Evolutionary conservation across 257 asterid species (phyloP).

Genomic region (Agastache rugosa): DNA sequence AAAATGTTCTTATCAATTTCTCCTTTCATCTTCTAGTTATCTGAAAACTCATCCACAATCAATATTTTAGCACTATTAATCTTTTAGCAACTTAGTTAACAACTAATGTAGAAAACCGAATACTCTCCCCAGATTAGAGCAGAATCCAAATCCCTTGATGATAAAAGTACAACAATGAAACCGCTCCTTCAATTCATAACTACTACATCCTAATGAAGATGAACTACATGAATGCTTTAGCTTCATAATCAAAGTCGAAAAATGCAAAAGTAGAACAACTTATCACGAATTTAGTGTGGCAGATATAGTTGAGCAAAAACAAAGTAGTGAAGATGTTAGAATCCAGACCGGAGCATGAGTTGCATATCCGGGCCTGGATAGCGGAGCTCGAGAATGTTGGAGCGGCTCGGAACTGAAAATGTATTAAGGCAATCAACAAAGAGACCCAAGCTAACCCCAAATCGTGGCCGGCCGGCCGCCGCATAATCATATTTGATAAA

Average conservation of each 20-base stretch:
- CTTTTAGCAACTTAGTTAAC: slow-evolving; percentile 3
- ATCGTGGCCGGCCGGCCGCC: slow-evolving; percentile 89
- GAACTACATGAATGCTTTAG: not conserved
- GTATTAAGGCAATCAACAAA: slow-evolving; percentile 85
- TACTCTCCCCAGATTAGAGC: slow-evolving; percentile 1
- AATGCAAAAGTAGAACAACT: not conserved
- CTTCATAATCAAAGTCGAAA: slow-evolving; percentile 9
- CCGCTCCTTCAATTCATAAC: slow-evolving; percentile 6
- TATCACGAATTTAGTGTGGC: not conserved
- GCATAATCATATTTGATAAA: slow-evolving; percentile 73
- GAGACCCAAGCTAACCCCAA: slow-evolving; percentile 90
- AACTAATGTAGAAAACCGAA: slow-evolving; percentile 16
- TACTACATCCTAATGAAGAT: slow-evolving; percentile 13
- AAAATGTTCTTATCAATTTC: not conserved
- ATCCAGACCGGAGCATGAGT: slow-evolving; percentile 73
- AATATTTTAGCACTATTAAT: not conserved
- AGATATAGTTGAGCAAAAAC: not conserved
- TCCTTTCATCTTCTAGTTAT: slow-evolving; percentile 15
- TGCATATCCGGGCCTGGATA: slow-evolving; percentile 99
- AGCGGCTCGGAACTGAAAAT: slow-evolving; percentile 79
- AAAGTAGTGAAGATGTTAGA: not conserved
- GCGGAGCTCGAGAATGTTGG: slow-evolving; percentile 69
- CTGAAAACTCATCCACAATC: slow-evolving; percentile 3
- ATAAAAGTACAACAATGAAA: slow-evolving; percentile 9
- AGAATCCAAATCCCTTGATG: not conserved